phyloP scores from a whole-genome alignment of 1,139 yeast genomes.

The Candida freyschussii region DNA sequence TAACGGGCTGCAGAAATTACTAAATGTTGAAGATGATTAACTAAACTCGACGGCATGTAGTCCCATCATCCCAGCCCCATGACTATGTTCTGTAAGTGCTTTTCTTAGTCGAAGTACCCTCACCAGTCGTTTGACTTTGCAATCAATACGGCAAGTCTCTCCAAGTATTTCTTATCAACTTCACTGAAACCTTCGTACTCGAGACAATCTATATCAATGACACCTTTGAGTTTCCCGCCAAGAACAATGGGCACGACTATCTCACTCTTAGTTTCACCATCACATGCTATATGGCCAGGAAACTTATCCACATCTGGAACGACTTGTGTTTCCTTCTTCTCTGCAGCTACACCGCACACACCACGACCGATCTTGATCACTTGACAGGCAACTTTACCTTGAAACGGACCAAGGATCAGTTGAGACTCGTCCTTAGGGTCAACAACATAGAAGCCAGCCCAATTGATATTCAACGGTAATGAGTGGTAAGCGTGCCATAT shows the following conservation, averaged over 20 bases:
- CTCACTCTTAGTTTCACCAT: constrained; percentile 89
- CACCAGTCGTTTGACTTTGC: constrained; percentile 42
- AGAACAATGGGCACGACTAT: constrained; percentile 77
- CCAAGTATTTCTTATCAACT: constrained; percentile 55
- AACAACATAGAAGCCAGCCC: constrained; percentile 86
- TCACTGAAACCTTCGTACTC: constrained; percentile 60
- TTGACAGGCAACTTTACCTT: constrained; percentile 96
- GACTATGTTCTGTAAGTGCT: too few species aligned
- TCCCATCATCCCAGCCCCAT: too few species aligned
- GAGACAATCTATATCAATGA: constrained; percentile 81
- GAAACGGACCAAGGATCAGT: constrained; percentile 85
- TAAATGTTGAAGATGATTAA: too few species aligned
- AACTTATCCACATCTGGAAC: constrained; percentile 72
- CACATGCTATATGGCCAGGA: constrained; percentile 97
- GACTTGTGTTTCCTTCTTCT: constrained; percentile 51
- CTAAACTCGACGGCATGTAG: too few species aligned
- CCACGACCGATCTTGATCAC: constrained; percentile 72
- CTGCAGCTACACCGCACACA: constrained; percentile 87
- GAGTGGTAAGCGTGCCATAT: constrained; percentile 85
- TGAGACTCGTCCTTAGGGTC: constrained; percentile 32
- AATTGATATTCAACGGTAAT: constrained; percentile 58
- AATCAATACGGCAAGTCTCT: constrained; percentile 49
- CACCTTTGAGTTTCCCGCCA: constrained; percentile 55
- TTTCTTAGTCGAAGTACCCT: too few species aligned
- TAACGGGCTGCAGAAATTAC: too few species aligned